Evolutionary conservation across 257 asterid genomes (phyloP), one percentile per base, ranked within the genome.

Genomic region (Leonotis leonurus): DNA sequence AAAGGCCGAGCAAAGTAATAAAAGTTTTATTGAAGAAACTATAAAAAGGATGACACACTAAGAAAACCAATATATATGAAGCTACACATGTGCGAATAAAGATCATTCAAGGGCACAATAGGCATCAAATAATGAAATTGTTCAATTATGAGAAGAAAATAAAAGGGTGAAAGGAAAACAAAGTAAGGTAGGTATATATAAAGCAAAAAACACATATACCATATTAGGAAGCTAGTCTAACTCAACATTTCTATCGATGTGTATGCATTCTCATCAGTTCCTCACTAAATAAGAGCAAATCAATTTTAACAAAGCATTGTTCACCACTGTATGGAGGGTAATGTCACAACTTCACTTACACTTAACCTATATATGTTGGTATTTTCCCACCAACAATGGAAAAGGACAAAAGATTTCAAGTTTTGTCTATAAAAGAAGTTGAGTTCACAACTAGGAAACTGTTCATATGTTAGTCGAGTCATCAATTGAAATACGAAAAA

Each of bases 391-490:
- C 33, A 49, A 36, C 26, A 25, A 44, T 17, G 26, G 32, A 27
- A 39, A 65, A 56, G 49, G 43, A n/a, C 68, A 27, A 14, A 27
- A 45, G 22, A 24, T 50, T 50, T 62, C 43, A 29, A 33, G 35
- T 68, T 73, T 33, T 54, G 22, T 18, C 60, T 63, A 58, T 16
- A 62, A 25, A 21, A 63, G 45, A 60, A 55, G 61, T 55, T 40
- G 44, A 48, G 64, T 66, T 56, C 55, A 65, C 60, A 56, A 30
- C 55, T 68, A 69, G 57, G 62, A 37, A 56, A 32, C 44, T 24
- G 41, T 63, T 59, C 64, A 45, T 44, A 14, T 43, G 64, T 58
- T 69, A 74, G 67, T 50, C 41, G 53, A 53, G 52, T 54, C 58
- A 27, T 35, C 53, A 50, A 18, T 17, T 37, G 64, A 58, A 65